phyloP scores from a whole-genome alignment of 1,284 basidiomycete genomes.

The Singerocomus inundabilis region DNA sequence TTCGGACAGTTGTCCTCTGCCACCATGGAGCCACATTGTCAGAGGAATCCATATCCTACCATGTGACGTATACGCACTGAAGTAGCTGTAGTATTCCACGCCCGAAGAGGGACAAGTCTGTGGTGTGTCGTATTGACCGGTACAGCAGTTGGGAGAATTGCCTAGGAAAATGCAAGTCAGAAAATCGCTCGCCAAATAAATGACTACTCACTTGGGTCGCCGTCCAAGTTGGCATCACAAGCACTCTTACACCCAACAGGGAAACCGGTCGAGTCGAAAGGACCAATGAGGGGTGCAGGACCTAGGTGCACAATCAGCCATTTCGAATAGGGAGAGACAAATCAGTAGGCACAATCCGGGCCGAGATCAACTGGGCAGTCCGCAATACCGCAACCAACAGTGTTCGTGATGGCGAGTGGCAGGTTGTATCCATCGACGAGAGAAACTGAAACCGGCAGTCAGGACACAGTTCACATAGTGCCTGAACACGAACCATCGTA shows the following conservation, averaged over 20 bases:
- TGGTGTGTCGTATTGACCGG: conserved; percentile 40
- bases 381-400: conserved; percentile 38
- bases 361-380: conserved; percentile 46
- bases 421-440: conserved; percentile 50
- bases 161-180: conserved; percentile 18
- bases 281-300: conserved; percentile 42
- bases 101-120: conserved; percentile 44
- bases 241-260: conserved; percentile 52
- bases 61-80: conserved; percentile 35
- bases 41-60: background rate
- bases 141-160: conserved; percentile 37
- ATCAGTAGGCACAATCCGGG: conserved; percentile 35
- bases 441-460: conserved; percentile 29
- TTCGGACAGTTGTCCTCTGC: conserved; percentile 41
- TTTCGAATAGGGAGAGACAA: background rate
- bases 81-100: conserved; percentile 46
- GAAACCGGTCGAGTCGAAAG: conserved; percentile 41
- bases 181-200: background rate
- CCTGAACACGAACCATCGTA: conserved; percentile 25
- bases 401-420: conserved; percentile 44
- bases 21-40: background rate
- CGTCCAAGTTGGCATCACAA: conserved; percentile 44
- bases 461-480: background rate
- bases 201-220: conserved; percentile 36
- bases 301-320: conserved; percentile 27